Evolutionary conservation across 306 rosid species (phyloP), one percentile per base, ranked within the genome.

Genomic region (Begonia peltatifolia): DNA sequence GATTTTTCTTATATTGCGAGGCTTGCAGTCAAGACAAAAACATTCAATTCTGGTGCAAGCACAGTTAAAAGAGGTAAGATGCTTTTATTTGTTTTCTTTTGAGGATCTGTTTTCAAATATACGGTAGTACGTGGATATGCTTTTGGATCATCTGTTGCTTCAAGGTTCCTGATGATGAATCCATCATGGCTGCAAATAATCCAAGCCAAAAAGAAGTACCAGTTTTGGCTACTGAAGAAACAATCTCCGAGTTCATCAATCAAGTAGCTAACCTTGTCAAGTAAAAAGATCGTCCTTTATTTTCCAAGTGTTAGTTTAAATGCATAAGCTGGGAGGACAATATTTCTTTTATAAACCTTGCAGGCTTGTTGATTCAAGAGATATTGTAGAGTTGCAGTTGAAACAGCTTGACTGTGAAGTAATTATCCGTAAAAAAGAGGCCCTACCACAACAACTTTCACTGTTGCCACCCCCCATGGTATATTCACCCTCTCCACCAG

Each of bases 351-450:
- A 14, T 54, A 25, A 30, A 55, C 59, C 63, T 52, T 66, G 61
- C 75, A 84, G 94, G 74, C 84, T 84, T 63, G 94, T 84, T 63
- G 90, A 84, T 77, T 79, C 95, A 12, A 74, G 95, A 68, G 95
- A 84, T 62, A 81, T 84, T 54, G 80, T 71, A 15, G 95, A 84
- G 76, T 65, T 84, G 72, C 76, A 65, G 65, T 22, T 84, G 71
- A 81, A 84, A 71, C 90, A 84, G 71, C 71, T 63, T 49, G 84
- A 81, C 59, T 60, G 77, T 61, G 95, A 84, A 65, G 72, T 84
- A 57, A 46, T 63, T 13, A 84, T 84, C 50, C 76, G 84, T 44
- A 84, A 84, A 72, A 76, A 70, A 60, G 90, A 81, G 70, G 95
- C 95, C 67, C 44, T 84, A 53, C 78, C 81, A 55, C 87, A 71